Evolutionary conservation across 2,329 filamentous ascomycete species (phyloP).

Genomic region (Alternaria alternata): DNA sequence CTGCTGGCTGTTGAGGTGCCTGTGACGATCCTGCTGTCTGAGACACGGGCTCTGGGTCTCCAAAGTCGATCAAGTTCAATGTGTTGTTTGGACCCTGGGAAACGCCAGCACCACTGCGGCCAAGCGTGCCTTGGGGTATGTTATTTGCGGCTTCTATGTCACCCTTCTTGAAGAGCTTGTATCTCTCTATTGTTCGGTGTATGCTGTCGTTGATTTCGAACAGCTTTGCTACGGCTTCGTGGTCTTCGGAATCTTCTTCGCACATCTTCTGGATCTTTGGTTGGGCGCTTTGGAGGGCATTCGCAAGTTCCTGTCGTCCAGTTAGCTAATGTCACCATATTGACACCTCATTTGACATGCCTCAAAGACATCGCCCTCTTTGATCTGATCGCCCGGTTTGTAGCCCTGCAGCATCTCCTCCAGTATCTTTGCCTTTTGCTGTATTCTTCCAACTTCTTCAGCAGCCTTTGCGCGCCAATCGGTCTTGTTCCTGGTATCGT

Average conservation of each 20-base stretch:
- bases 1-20: constrained; percentile 55
- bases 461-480: constrained; percentile 98
- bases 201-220: constrained; percentile 99
- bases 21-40: constrained; percentile 36
- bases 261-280: constrained; percentile 99
- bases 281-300: constrained; percentile 88
- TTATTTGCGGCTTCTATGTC: constrained; percentile 84
- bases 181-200: constrained; percentile 93
- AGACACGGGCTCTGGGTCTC: constrained; percentile 65
- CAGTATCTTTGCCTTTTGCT: constrained; percentile 90
- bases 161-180: constrained; percentile 95
- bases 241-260: constrained; percentile 96
- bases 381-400: constrained; percentile 79
- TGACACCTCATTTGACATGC: constrained; percentile 51
- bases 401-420: constrained; percentile 93
- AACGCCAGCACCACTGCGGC: constrained; percentile 69
- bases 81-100: constrained; percentile 76
- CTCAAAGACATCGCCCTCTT: constrained; percentile 73
- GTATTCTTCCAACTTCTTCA: constrained; percentile 91
- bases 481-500: constrained; percentile 92
- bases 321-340: constrained; percentile 25
- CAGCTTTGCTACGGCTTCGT: constrained; percentile 92
- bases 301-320: constrained; percentile 76
- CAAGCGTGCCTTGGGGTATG: constrained; percentile 81
- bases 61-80: constrained; percentile 93